A percentile compares a stretch with the other conserved stretches of the same genome.
Evolutionary conservation across 495 filamentous ascomycete genomes (phyloP).

Genomic region (Penicillium coprophilum): DNA sequence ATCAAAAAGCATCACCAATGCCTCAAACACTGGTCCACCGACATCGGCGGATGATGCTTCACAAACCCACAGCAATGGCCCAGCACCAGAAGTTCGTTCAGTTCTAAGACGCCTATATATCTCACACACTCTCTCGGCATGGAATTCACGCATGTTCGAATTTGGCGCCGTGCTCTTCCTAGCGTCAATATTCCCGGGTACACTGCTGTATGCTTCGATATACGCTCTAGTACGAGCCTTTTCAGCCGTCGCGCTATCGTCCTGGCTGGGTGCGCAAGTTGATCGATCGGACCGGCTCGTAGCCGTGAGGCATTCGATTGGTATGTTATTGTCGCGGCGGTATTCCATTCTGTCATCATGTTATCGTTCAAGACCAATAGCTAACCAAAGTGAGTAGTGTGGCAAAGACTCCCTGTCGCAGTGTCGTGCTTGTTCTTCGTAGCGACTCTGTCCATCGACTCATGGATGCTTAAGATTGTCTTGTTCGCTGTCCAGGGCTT

Average conservation of each 20-base stretch:
- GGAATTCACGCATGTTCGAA: slow-evolving; percentile 71
- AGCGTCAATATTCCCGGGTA: slow-evolving; percentile 56
- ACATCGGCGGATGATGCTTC: background rate
- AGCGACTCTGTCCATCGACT: slow-evolving; percentile 14
- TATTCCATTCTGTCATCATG: background rate
- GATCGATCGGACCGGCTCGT: slow-evolving; percentile 47
- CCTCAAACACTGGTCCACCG: background rate
- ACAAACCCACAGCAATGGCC: background rate
- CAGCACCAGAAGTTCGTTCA: slow-evolving; percentile 8
- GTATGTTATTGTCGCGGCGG: slow-evolving; percentile 29
- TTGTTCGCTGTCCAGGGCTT: slow-evolving; percentile 46
- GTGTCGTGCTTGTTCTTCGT: slow-evolving; percentile 38
- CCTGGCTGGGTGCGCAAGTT: slow-evolving; percentile 48
- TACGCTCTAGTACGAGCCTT: slow-evolving; percentile 39
- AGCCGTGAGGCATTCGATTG: slow-evolving; percentile 50
- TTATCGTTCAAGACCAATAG: background rate
- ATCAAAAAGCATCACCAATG: background rate
- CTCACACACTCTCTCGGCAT: slow-evolving; percentile 66
- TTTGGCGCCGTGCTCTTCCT: slow-evolving; percentile 64
- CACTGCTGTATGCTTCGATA: slow-evolving; percentile 46
- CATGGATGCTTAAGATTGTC: slow-evolving; percentile 21
- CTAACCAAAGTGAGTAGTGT: slow-evolving; percentile 24
- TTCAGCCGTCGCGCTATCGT: slow-evolving; percentile 33
- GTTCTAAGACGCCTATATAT: slow-evolving; percentile 22
- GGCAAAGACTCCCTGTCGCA: slow-evolving; percentile 41